A percentile compares a stretch with the other conserved stretches of the same genome.
Conservation (phyloP, 2,329 filamentous ascomycete genomes). For the Pyrenophora seminiperda region DNA sequence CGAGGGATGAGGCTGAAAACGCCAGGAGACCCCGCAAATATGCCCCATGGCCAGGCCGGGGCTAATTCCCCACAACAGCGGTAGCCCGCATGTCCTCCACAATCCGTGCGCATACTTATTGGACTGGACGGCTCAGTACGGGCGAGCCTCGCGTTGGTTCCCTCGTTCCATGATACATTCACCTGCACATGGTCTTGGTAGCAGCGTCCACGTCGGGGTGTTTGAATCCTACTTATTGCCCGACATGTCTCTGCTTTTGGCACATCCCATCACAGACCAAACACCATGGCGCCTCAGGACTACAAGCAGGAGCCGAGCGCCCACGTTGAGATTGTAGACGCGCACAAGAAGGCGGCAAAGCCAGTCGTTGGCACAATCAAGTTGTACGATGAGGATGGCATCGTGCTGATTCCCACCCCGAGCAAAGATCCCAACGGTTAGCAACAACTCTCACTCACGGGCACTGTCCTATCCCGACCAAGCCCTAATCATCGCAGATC, state of each 20-base stretch:
- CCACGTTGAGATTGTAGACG: constrained; percentile 15
- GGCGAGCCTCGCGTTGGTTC: constrained; percentile 3
- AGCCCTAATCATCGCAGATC: constrained; percentile 2
- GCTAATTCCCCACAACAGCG: constrained; percentile 9
- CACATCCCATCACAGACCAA: not conserved
- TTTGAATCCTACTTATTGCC: constrained; percentile 1
- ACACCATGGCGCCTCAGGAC: constrained; percentile 8
- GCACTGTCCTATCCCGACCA: not conserved
- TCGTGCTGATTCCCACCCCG: constrained; percentile 20
- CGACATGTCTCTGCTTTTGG: not conserved
- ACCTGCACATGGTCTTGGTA: not conserved
- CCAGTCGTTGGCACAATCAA: constrained; percentile 19
- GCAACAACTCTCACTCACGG: not conserved
- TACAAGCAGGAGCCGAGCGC: constrained; percentile 7
- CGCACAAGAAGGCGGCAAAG: constrained; percentile 18
- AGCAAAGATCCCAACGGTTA: constrained; percentile 17
- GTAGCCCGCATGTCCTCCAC: constrained; percentile 16
- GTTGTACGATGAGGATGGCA: constrained; percentile 14
- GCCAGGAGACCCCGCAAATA: constrained; percentile 4
- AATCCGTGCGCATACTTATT: constrained; percentile 15
- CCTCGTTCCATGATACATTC: not conserved
- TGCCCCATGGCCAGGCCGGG: not conserved
- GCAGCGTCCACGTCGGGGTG: not conserved
- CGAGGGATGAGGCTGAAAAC: constrained; percentile 11
- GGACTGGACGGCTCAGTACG: constrained; percentile 14